Evolutionary conservation across 305 asterid genomes (phyloP).

Genomic region (Fraxinus ornus): DNA sequence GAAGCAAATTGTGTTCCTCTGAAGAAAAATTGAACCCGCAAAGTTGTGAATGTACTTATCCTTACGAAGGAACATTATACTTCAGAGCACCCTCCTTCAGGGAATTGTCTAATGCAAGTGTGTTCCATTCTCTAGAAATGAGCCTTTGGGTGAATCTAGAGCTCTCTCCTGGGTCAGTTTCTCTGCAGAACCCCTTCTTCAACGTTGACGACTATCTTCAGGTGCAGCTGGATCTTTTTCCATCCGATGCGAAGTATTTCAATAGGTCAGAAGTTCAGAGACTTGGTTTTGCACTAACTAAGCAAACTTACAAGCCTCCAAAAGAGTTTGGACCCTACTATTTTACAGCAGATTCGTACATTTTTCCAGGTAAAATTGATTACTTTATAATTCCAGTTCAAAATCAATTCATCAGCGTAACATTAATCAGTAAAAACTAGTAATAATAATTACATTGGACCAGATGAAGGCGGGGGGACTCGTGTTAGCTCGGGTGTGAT

Average conservation of each 20-base stretch:
- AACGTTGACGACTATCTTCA: constrained; percentile 87
- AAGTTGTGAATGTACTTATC: constrained; percentile 86
- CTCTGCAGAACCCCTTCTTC: constrained; percentile 84
- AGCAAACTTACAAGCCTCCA: constrained; percentile 92
- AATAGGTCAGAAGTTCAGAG: constrained; percentile 71
- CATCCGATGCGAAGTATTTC: constrained; percentile 61
- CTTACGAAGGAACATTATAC: constrained; percentile 84
- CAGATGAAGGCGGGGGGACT: constrained; percentile 50
- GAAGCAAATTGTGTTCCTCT: constrained; percentile 61
- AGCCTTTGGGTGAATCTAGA: constrained; percentile 85
- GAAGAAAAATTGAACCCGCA: constrained; percentile 79
- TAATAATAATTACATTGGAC: constrained; percentile 11
- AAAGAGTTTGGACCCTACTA: constrained; percentile 82
- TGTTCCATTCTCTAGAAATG: constrained; percentile 88
- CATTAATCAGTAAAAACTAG: background rate
- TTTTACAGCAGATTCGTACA: constrained; percentile 71
- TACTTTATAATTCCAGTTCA: background rate
- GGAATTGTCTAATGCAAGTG: constrained; percentile 69
- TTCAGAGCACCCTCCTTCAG: constrained; percentile 90
- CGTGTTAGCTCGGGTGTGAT: constrained; percentile 50
- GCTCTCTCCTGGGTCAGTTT: constrained; percentile 86
- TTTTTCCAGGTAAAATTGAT: constrained; percentile 59
- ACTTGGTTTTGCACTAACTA: constrained; percentile 75
- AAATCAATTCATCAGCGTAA: background rate
- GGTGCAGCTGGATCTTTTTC: constrained; percentile 76